Base-by-base conservation (phyloP, 1,284 basidiomycete species). In the Leccinum griseonigrum region DNA sequence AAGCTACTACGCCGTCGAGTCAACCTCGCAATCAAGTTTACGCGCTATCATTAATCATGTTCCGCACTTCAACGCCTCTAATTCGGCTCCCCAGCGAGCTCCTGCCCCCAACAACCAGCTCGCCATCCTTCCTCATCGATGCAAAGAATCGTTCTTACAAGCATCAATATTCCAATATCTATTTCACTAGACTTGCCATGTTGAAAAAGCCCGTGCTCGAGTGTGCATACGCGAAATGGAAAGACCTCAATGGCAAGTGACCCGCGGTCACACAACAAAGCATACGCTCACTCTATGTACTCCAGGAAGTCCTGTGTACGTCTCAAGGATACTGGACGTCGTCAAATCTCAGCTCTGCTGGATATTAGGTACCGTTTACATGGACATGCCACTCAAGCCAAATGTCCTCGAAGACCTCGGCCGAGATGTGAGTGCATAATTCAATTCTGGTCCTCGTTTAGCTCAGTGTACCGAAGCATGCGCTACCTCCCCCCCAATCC, bases 331-430 rank as follows among this genome's bases (percentile, higher is more conserved):
- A 6, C 85, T 99, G 4, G 96, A 99, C 61, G 88, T 99, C 3
- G 80, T 88, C 56, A 92, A 93, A 68, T 90, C 90, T 0, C 81
- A 92, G 67, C 78, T 97, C 57, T 97, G 94, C 76, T 98, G 91
- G 75, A 85, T 99, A 64, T 81, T 97, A 61, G 97, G 97, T 2
- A 99, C 97, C 0, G 87, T 98, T 2, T 99, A 98, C 76, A 90
- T 97, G 85, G 92, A 97, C 64, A 98, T 99, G 97, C 93, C 93
- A 4, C 82, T 98, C 60, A 99, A 99, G 74, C 97, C 97, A 0
- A 98, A 98, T 69, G 93, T 99, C 13, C 83, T 99, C 60, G 91
- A 96, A 70, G 97, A 99, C 67, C 85, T 99, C 67, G 94, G 90
- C 13, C 83, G 93, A 71, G 95, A 99, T 71, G 97, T 97, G 71